Evolutionary conservation across 2,329 filamentous ascomycete genomes (phyloP).

Genomic region (Xylariaceae sp.): DNA sequence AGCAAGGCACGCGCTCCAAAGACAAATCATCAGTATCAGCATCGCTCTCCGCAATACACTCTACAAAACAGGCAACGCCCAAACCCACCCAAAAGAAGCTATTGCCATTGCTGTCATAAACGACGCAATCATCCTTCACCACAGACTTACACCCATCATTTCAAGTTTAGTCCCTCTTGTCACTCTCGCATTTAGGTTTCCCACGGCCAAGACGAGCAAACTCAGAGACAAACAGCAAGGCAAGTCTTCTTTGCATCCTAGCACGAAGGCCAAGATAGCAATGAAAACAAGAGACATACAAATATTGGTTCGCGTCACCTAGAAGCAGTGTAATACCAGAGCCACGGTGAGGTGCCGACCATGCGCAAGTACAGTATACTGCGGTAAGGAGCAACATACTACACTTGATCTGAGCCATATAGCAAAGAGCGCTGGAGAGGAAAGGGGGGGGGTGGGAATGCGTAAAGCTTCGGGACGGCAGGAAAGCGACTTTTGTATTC

Average conservation of each 20-base stretch:
- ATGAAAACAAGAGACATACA: slow-evolving; percentile 57
- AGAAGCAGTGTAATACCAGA: slow-evolving; percentile 75
- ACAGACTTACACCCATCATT: no score
- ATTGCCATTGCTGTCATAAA: no score
- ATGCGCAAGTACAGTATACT: slow-evolving; percentile 80
- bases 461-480: slow-evolving; percentile 1
- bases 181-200: no score
- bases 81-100: no score
- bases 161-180: no score
- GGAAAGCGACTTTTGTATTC: background rate
- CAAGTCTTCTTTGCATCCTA: slow-evolving; percentile 60
- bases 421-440: slow-evolving; percentile 58
- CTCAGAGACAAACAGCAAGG: background rate
- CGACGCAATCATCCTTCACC: no score
- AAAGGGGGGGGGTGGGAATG: slow-evolving; percentile 61
- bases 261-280: slow-evolving; percentile 56
- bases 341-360: slow-evolving; percentile 67
- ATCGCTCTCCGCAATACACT: no score
- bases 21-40: no score
- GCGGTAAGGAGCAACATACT: no score
- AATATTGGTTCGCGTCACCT: slow-evolving; percentile 65
- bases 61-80: no score
- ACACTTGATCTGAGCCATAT: slow-evolving; percentile 79
- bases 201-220: no score
- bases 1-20: no score